Evolutionary conservation across 2,329 filamentous ascomycete species (phyloP), one percentile per base, ranked within the genome.

Genomic region (Claviceps fusiformis): DNA sequence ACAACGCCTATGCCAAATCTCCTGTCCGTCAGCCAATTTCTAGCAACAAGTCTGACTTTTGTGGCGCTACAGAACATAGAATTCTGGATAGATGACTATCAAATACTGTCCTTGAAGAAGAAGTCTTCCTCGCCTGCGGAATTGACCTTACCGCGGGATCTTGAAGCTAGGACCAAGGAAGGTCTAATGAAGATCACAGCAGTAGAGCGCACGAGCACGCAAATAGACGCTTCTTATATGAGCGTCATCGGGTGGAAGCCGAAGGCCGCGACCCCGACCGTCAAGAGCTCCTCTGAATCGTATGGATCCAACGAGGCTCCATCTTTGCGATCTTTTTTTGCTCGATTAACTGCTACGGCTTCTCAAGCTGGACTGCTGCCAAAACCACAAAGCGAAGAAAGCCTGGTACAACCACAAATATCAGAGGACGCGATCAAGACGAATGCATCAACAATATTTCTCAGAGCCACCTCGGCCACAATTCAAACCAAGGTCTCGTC

Each of bases 31-130:
- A 86, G 87, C 64, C 91, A 96, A 69, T 98, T 98, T 62, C 74
- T 98, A 51, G 88, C 91, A 4, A 97, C 91, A 7, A 96, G 92
- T 72, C 74, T 98, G 68, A 97, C 93, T 0, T 98, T 98, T 72
- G 92, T 98, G 57, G 87, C 89, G 0, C 75, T 98, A 29, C 80
- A 95, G 64, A 80, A 79, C 55, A 88, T 98, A 58, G 91, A 97
- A 64, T 81, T 98, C 56, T 92, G 85, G 78, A 80, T 98, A 54
- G 92, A 98, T 65, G 85, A 93, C 63, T 91, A 86, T 74, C 86
- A 85, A 62, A 76, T 98, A 17, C 73, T 95, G 27, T 80, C 80
- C 2, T 74, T 98, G 44, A 79, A 77, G 55, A 98, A 98, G 73
- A 95, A 92, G 71, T 82, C 85, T 3, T 92, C 92, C 0, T 89